Evolutionary conservation across 2,329 filamentous ascomycete species (phyloP).

Genomic region (Xylariales sp.): DNA sequence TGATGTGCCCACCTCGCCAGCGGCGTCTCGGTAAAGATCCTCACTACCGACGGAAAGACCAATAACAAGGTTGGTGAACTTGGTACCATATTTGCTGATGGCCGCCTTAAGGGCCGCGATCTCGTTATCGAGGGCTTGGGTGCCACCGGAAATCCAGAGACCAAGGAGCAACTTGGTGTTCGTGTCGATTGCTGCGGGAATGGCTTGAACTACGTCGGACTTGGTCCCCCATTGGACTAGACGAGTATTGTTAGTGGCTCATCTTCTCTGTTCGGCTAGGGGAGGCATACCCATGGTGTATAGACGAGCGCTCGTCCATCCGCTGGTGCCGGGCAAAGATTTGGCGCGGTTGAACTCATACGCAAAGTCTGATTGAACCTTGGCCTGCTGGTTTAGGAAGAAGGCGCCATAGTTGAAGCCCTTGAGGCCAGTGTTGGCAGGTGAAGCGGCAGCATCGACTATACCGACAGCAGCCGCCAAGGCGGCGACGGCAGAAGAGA

Average conservation of each 20-base stretch:
- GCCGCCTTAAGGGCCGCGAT: constrained; percentile 62
- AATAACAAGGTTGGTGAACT: constrained; percentile 59
- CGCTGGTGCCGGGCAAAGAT: constrained; percentile 46
- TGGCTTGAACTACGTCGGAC: constrained; percentile 72
- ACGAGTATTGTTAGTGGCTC: constrained; percentile 27
- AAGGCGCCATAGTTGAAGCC: constrained; percentile 52
- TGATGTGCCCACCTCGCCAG: constrained; percentile 50
- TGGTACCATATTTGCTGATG: constrained; percentile 57
- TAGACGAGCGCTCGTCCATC: constrained; percentile 49
- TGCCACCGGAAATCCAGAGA: constrained; percentile 58
- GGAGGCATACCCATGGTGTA: constrained; percentile 49
- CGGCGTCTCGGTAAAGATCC: constrained; percentile 63
- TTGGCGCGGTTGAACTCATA: constrained; percentile 51
- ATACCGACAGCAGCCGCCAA: constrained; percentile 45
- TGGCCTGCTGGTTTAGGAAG: constrained; percentile 50
- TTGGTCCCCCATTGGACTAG: constrained; percentile 50
- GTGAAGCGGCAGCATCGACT: constrained; percentile 30
- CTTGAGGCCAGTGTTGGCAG: constrained; percentile 42
- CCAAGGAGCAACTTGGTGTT: constrained; percentile 64
- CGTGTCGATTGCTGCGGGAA: constrained; percentile 68
- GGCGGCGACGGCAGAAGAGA: constrained; percentile 43
- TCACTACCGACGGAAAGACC: constrained; percentile 67
- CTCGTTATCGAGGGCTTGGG: constrained; percentile 58
- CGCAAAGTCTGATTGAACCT: constrained; percentile 48
- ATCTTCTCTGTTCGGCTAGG: not conserved